Base-by-base conservation (phyloP, 345 rosid species). In the Cardamine resedifolia region DNA sequence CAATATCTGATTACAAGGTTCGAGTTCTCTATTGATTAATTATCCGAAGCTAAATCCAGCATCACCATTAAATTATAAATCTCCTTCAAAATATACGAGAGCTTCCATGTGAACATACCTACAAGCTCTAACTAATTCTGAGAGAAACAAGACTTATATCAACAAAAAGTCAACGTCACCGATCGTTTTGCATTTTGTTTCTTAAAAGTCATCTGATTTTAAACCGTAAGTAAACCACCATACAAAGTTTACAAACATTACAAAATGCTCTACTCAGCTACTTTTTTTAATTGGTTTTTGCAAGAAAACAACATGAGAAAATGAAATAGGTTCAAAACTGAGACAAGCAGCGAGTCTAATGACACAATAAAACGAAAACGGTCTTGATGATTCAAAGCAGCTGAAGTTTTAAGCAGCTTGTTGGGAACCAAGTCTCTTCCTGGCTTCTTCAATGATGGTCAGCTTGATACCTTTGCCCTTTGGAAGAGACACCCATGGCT, bases 401-500 rank as follows among this genome's bases (percentile, higher is more conserved):
- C 0, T 30, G 10, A 16, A 14, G 15, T 6, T 57, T 76, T 53
- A 78, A 57, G 81, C 80, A 78, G 81, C 81, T 66, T 72, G 74
- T 66, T 86, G 90, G 9, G 90, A 82, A 15, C 90, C 84, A 39
- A 80, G 84, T 82, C 92, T 87, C 87, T 83, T 91, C 82, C 84
- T 84, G 2, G 97, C 95, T 77, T 91, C 97, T 66, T 91, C 97
- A 30, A 88, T 88, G 83, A 91, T 79, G 2, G 90, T 84, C 23
- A 91, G 74, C 84, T 91, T 88, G 48, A 91, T 90, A 77, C 96
- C 96, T 79, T 85, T 90, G 71, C 96, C 96, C 85, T 85, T 90
- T 9, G 96, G 96, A 71, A 91, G 91, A 28, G 96, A 88, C 36
- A 88, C 86, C 96, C 96, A 88, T 0, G 97, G 97, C 77, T 88